Evolutionary conservation across 768 basidiomycete species (phyloP).

Genomic region (Rhizopogon rudus): DNA sequence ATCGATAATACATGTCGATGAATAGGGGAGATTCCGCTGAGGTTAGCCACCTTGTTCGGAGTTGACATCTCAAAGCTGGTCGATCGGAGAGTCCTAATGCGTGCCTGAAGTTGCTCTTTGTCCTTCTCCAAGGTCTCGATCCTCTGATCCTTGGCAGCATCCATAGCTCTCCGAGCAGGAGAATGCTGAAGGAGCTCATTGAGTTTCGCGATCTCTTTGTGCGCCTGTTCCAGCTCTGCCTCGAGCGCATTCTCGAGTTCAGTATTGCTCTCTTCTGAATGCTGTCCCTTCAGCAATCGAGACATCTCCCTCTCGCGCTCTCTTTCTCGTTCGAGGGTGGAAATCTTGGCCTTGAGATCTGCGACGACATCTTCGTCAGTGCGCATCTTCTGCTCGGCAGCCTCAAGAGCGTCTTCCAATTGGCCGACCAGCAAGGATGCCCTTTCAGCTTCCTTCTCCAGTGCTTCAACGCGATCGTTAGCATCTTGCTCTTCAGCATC

Average conservation of each 20-base stretch:
- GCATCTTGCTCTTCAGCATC: slow-evolving; percentile 43
- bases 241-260: slow-evolving; percentile 64
- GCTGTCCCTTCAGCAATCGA: slow-evolving; percentile 11
- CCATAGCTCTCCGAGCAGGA: slow-evolving; percentile 72
- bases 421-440: slow-evolving; percentile 55
- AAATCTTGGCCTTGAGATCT: slow-evolving; percentile 45
- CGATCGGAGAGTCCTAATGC: slow-evolving; percentile 55
- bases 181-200: slow-evolving; percentile 65
- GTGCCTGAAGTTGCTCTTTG: slow-evolving; percentile 70
- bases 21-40: slow-evolving; percentile 68
- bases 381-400: slow-evolving; percentile 65
- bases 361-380: slow-evolving; percentile 52
- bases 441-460: slow-evolving; percentile 48
- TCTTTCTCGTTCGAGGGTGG: slow-evolving; percentile 53
- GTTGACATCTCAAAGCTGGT: slow-evolving; percentile 50
- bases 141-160: slow-evolving; percentile 68
- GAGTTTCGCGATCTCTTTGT: slow-evolving; percentile 70
- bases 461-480: slow-evolving; percentile 42
- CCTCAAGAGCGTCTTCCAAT: slow-evolving; percentile 73
- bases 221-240: slow-evolving; percentile 69
- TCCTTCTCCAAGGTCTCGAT: slow-evolving; percentile 75
- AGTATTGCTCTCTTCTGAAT: slow-evolving; percentile 35
- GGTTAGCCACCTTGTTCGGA: slow-evolving; percentile 50
- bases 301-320: slow-evolving; percentile 30
- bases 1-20: slow-evolving; percentile 67